phyloP scores from a whole-genome alignment of 257 asterid genomes.

The Eustoma russellianum region DNA sequence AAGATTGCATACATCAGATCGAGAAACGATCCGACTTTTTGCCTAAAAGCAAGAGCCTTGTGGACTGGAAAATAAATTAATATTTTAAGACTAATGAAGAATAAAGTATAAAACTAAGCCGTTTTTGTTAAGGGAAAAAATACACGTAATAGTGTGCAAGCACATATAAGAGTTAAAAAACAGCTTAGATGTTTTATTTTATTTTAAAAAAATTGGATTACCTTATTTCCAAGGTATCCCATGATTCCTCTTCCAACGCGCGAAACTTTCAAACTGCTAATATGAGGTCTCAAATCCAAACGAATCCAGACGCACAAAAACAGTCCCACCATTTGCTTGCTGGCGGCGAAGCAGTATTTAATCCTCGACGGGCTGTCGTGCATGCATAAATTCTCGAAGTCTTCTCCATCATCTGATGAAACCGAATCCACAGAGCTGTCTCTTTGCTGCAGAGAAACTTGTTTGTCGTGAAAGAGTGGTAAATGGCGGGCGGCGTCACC shows the following conservation, averaged over 20 bases:
- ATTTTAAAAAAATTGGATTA: neutral
- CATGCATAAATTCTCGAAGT: slow-evolving; percentile 2
- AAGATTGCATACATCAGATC: too few relatives aligned
- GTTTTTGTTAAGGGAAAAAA: too few relatives aligned
- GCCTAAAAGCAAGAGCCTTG: too few relatives aligned
- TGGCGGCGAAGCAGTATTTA: slow-evolving; percentile 43
- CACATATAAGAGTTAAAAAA: too few relatives aligned
- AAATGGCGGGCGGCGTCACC: neutral
- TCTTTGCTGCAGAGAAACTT: slow-evolving; percentile 25
- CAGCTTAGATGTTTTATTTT: too few relatives aligned
- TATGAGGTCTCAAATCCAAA: slow-evolving; percentile 32
- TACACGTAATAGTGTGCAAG: too few relatives aligned
- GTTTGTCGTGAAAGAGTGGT: slow-evolving; percentile 1
- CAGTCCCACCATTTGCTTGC: slow-evolving; percentile 84
- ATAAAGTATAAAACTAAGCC: too few relatives aligned
- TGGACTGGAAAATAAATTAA: too few relatives aligned
- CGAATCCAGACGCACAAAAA: slow-evolving; percentile 62
- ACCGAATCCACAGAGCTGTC: slow-evolving; percentile 45
- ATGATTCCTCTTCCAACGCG: slow-evolving; percentile 68
- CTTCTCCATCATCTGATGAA: slow-evolving; percentile 22
- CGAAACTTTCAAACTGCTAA: slow-evolving; percentile 48
- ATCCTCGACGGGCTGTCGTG: slow-evolving; percentile 5
- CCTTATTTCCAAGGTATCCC: slow-evolving; percentile 93
- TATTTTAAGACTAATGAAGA: too few relatives aligned
- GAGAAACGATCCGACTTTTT: too few relatives aligned